A percentile compares a stretch with the other conserved stretches of the same genome.
Evolutionary conservation across 768 basidiomycete species (phyloP).

Genomic region (Rhizopogon roseolus): DNA sequence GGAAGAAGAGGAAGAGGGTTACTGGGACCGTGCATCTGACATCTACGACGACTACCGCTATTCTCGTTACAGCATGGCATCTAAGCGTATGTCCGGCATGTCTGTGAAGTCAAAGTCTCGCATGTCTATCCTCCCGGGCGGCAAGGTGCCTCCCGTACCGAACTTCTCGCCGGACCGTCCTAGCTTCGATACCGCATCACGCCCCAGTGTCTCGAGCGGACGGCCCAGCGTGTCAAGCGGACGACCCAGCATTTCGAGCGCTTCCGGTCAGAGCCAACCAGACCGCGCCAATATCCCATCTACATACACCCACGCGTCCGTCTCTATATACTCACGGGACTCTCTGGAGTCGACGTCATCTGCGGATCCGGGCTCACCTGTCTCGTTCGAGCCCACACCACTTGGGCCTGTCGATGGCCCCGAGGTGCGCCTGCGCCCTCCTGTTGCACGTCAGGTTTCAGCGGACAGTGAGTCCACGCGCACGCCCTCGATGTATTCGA

Average conservation of each 20-base stretch:
- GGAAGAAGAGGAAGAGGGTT: slow-evolving; percentile 27
- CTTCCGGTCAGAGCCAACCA: not conserved
- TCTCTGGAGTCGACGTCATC: slow-evolving; percentile 20
- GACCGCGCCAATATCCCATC: not conserved
- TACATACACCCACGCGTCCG: not conserved
- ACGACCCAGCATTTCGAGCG: slow-evolving; percentile 3
- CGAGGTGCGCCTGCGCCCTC: slow-evolving; percentile 12
- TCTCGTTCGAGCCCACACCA: not conserved
- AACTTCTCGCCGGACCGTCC: slow-evolving; percentile 11
- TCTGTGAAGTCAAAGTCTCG: slow-evolving; percentile 23
- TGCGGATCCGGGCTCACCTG: not conserved
- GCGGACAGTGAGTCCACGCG: slow-evolving; percentile 9
- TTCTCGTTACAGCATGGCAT: slow-evolving; percentile 52
- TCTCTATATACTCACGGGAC: slow-evolving; percentile 11
- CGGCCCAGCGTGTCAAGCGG: slow-evolving; percentile 9
- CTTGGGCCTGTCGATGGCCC: slow-evolving; percentile 1
- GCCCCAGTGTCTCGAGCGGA: not conserved
- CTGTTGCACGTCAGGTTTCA: slow-evolving; percentile 17
- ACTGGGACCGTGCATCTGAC: slow-evolving; percentile 68
- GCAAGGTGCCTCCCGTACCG: slow-evolving; percentile 23
- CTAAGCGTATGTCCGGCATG: slow-evolving; percentile 18
- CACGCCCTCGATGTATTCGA: slow-evolving; percentile 11
- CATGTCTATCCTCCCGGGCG: slow-evolving; percentile 9
- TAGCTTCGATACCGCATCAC: not conserved
- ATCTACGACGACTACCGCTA: slow-evolving; percentile 83